A percentile compares a stretch with the other conserved stretches of the same genome.
phyloP scores from a whole-genome alignment of 441 rosid genomes.

The Brassica hybrid region DNA sequence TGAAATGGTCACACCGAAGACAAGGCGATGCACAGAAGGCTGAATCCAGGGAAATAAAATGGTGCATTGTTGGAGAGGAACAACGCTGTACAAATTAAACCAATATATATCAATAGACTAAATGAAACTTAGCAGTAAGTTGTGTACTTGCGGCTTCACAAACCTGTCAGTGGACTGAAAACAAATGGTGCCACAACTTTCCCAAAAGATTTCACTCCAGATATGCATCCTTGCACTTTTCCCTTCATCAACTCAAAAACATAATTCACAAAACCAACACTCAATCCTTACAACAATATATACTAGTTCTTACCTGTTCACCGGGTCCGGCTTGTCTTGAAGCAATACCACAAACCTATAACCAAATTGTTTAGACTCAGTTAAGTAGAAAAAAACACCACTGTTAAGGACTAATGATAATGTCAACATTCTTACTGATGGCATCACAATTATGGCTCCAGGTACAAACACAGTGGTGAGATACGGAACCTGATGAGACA shows the following conservation, averaged over 20 bases:
- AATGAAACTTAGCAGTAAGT: background rate
- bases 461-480: constrained; percentile 46
- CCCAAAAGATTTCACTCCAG: constrained; percentile 74
- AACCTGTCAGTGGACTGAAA: constrained; percentile 90
- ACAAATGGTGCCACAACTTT: constrained; percentile 77
- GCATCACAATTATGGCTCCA: constrained; percentile 51
- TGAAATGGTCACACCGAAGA: constrained; percentile 49
- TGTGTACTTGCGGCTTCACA: background rate
- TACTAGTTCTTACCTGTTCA: constrained; percentile 64
- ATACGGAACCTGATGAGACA: constrained; percentile 82
- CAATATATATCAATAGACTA: background rate
- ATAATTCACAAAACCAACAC: background rate
- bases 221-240: constrained; percentile 91
- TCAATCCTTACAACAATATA: background rate
- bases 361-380: background rate
- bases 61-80: constrained; percentile 80
- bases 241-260: constrained; percentile 57
- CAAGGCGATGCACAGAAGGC: constrained; percentile 63
- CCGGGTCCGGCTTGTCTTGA: constrained; percentile 80
- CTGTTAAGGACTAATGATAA: background rate
- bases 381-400: background rate
- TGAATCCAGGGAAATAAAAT: constrained; percentile 79
- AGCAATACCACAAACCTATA: constrained; percentile 78
- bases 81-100: constrained; percentile 52
- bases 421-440: constrained; percentile 62